Percentiles rank a stretch among this genome's conserved stretches.
Evolutionary conservation across 1,284 basidiomycete species (phyloP).

Genomic region (Leucoagaricus sp.): DNA sequence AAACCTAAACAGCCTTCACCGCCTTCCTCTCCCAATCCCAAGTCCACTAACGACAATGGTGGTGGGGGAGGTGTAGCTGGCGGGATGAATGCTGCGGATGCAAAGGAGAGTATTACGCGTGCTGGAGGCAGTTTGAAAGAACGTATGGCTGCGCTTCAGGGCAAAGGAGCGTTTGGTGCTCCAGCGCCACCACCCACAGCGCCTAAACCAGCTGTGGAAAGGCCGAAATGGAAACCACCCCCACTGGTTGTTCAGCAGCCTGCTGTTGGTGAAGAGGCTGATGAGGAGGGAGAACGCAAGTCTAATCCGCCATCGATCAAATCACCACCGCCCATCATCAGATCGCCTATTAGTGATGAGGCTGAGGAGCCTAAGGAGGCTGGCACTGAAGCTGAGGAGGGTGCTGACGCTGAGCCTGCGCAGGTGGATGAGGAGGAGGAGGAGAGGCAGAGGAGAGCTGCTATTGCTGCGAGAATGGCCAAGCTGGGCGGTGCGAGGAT

Average conservation of each 20-base stretch:
- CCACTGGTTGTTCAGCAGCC: constrained; percentile 51
- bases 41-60: constrained; percentile 28
- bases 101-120: constrained; percentile 74
- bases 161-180: constrained; percentile 73
- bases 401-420: constrained; percentile 22
- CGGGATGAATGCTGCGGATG: constrained; percentile 82
- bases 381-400: constrained; percentile 18
- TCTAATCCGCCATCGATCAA: constrained; percentile 24
- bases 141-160: constrained; percentile 89
- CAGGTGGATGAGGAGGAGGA: constrained; percentile 67
- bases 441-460: constrained; percentile 76
- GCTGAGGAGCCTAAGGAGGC: constrained; percentile 10
- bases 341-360: constrained; percentile 17
- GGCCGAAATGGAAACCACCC: constrained; percentile 78
- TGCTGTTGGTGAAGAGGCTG: constrained; percentile 37
- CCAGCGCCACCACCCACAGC: constrained; percentile 44
- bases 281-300: constrained; percentile 16
- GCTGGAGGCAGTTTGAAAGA: constrained; percentile 80
- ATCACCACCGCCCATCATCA: constrained; percentile 25
- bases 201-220: constrained; percentile 60
- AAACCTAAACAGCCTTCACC: constrained; percentile 65
- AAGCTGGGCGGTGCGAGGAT: constrained; percentile 84
- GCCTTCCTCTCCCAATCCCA: too few relatives aligned
- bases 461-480: constrained; percentile 88
- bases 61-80: constrained; percentile 22